Evolutionary conservation across 495 filamentous ascomycete genomes (phyloP).

Genomic region (Antarctomyces pellizariae): DNA sequence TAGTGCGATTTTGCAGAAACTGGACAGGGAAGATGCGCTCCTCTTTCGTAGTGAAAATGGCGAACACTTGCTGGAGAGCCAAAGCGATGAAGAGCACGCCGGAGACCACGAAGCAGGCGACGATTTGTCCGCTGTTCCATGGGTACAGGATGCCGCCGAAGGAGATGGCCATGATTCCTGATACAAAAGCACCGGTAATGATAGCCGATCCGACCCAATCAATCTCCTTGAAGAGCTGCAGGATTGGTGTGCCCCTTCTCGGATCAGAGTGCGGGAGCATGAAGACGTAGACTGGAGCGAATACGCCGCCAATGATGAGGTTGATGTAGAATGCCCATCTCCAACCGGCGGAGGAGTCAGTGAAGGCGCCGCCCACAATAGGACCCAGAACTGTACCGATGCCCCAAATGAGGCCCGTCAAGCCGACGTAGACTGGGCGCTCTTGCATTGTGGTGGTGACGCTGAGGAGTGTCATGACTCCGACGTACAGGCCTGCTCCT

Average conservation of each 20-base stretch:
- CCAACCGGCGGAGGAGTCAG: conserved; percentile 27
- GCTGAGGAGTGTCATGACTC: conserved; percentile 21
- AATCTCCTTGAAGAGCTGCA: conserved; percentile 17
- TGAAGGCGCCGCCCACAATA: conserved; percentile 39
- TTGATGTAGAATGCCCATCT: conserved; percentile 59
- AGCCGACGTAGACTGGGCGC: conserved; percentile 22
- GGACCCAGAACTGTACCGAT: conserved; percentile 31
- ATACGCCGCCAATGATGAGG: conserved; percentile 27
- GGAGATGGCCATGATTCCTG: conserved; percentile 25
- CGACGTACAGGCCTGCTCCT: conserved; percentile 28
- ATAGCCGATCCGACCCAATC: conserved; percentile 23
- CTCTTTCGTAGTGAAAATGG: conserved; percentile 21
- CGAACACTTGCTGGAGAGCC: conserved; percentile 26
- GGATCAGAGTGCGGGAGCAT: conserved; percentile 26
- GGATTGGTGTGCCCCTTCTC: conserved; percentile 14
- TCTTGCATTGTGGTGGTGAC: conserved; percentile 20
- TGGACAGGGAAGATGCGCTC: conserved; percentile 31
- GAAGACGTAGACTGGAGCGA: conserved; percentile 32
- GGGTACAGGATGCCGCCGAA: conserved; percentile 30
- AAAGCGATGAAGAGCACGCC: conserved; percentile 26
- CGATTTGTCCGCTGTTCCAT: conserved; percentile 28
- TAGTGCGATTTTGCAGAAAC: conserved; percentile 19
- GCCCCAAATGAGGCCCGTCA: conserved; percentile 23
- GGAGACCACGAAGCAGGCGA: conserved; percentile 27
- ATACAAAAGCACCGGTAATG: conserved; percentile 18